Percentiles rank a stretch among this genome's conserved stretches.
Evolutionary conservation across 2,329 filamentous ascomycete genomes (phyloP).

Genomic region (Fusarium sp.): DNA sequence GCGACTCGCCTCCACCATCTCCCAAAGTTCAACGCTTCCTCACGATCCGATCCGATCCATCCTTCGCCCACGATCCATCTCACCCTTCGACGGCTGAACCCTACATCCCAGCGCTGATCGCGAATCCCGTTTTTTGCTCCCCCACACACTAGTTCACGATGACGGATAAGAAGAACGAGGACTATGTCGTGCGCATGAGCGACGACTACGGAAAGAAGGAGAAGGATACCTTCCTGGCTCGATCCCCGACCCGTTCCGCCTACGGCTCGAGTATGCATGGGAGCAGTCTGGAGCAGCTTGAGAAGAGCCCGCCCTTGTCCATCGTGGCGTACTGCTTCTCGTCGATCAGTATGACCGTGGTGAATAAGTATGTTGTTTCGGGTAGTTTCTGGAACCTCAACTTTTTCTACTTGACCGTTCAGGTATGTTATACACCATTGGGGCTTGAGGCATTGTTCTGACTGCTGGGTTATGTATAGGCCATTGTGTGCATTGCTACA

Average conservation of each 20-base stretch:
- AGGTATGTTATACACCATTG: conserved; percentile 67
- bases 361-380: conserved; percentile 98
- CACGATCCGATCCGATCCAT: neutral
- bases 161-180: conserved; percentile 91
- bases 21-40: neutral
- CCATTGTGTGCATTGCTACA: conserved; percentile 85
- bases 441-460: neutral
- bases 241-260: conserved; percentile 27
- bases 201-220: conserved; percentile 64
- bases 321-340: conserved; percentile 92
- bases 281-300: conserved; percentile 55
- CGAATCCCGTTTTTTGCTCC: conserved; percentile 28
- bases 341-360: conserved; percentile 99
- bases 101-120: conserved; percentile 26
- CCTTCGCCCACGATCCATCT: conserved; percentile 6
- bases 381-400: conserved; percentile 93
- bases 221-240: conserved; percentile 61
- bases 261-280: conserved; percentile 26
- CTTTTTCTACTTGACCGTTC: conserved; percentile 91
- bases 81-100: conserved; percentile 9
- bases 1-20: neutral
- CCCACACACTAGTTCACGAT: conserved; percentile 57
- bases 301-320: conserved; percentile 82
- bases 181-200: conserved; percentile 77
- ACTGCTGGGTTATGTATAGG: conserved; percentile 61